A percentile compares a stretch with the other conserved stretches of the same genome.
Evolutionary conservation across 371 early-diverging fungal species (phyloP).

Genomic region (Aphelidium insulamus): DNA sequence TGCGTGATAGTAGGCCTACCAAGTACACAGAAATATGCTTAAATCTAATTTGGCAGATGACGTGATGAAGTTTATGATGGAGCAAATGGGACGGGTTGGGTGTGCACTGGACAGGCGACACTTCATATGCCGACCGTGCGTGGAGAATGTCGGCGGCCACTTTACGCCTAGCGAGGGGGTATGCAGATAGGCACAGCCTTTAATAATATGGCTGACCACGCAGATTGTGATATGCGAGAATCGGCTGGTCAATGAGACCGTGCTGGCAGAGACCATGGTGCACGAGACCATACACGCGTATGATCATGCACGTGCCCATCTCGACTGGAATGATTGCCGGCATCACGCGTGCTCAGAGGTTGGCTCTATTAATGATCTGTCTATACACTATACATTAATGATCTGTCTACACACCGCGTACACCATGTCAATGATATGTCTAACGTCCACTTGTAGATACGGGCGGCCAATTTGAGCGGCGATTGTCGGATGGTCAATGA

Average conservation of each 20-base stretch:
- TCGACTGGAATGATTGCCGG: slow-evolving; percentile 57
- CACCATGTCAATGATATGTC: slow-evolving; percentile 1
- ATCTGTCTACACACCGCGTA: slow-evolving; percentile 1
- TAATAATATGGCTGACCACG: no score
- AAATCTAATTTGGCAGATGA: no score
- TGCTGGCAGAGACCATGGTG: slow-evolving; percentile 70
- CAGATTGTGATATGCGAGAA: slow-evolving; percentile 66
- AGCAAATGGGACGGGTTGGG: slow-evolving; percentile 41
- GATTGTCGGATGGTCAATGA: slow-evolving; percentile 80
- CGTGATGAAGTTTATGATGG: slow-evolving; percentile 65
- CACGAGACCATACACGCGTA: slow-evolving; percentile 93
- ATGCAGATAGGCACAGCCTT: not conserved
- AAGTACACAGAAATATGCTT: no score
- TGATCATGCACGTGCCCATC: slow-evolving; percentile 41
- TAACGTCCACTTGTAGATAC: slow-evolving; percentile 22
- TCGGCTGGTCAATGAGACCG: slow-evolving; percentile 34
- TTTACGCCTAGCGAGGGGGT: slow-evolving; percentile 48
- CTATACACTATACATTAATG: no score
- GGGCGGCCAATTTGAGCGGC: slow-evolving; percentile 76
- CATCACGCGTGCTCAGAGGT: slow-evolving; percentile 84
- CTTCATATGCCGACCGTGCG: slow-evolving; percentile 60
- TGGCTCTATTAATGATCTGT: no score
- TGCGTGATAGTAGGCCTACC: no score
- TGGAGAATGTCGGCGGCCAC: slow-evolving; percentile 49
- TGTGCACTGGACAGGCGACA: slow-evolving; percentile 29